Evolutionary conservation across 345 rosid genomes (phyloP), one percentile per base, ranked within the genome.

Genomic region (Gossypium thurberi): DNA sequence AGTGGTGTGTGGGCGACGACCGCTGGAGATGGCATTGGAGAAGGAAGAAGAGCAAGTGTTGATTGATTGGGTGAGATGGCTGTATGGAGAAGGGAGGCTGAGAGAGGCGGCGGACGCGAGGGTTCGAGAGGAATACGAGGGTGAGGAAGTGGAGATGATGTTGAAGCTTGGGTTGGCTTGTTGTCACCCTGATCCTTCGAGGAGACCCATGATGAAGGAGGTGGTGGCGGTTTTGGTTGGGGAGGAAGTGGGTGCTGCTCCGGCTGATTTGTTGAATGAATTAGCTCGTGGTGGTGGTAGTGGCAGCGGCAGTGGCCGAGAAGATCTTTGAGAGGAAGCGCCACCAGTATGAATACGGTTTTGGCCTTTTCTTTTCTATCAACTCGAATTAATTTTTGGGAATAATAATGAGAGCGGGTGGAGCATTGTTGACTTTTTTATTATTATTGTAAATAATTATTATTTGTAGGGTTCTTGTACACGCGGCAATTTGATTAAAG

Each of bases 131-230:
- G 92, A 85, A 67, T 85, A 79, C 43, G 83, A 69, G 20, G 80
- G 14, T 51, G 90, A 82, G 78, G 97, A 88, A 75, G 81, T 88
- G 74, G 93, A 88, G 79, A 70, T 79, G 86, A 76, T 82, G 68
- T 76, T 93, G 81, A 93, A 93, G 78, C 81, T 93, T 52, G 98
- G 98, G 55, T 67, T 93, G 82, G 92, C 87, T 80, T 91, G 96
- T 84, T 93, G 92, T 70, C 96, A 93, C 51, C 96, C 97, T 7
- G 90, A 89, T 78, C 91, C 97, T 0, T 71, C 63, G 0, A 84
- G 66, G 59, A 79, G 97, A 65, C 96, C 98, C 8, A 79, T 52
- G 52, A 89, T 93, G 97, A 88, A 83, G 82, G 96, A 87, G 73
- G 88, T 89, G 8, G 87, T 78, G 28, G 85, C 90, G 0, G 72